Base-by-base conservation (phyloP, 2,329 filamentous ascomycete species). In the Metarhizium humberi region DNA sequence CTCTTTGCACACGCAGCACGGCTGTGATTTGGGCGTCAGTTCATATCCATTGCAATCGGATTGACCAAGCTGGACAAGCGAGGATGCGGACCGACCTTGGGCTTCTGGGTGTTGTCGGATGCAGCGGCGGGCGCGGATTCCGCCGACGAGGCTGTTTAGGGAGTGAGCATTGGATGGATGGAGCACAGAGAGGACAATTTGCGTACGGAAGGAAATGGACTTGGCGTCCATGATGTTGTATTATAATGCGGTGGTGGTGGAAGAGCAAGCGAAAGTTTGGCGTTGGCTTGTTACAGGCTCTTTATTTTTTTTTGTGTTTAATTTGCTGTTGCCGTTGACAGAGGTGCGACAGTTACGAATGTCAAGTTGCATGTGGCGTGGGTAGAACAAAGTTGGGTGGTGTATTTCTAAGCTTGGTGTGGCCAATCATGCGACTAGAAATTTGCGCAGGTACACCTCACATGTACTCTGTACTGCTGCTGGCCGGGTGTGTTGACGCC, bases 1-100 rank as follows among this genome's bases (percentile, higher is more conserved):
- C 48, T 94, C 84, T 69, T 92, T 96, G 83, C 94, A 99, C 34
- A 97, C 94, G 70, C 94, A 97, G 81, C 94, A 97, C 47, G 92
- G 92, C 90, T 96, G 66, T 57, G 1, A n/a, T 5, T 32, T 18
- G 18, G 8, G 42, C n/a, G 42, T 45, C 16, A 45, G 42, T 45
- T 45, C 7, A 18, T n/a, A 46, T 6, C 11, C 13, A 46, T 16
- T 40, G 25, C 25, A 7, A 16, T 50, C 16, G 25, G 11, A 32
- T 8, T 16, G 10, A 32, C 6, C 16, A 14, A 46, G 13, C 36
- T 47, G 4, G 34, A 30, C 42, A 18, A 13, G 5, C 34, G 32
- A 34, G 32, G 32, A 7, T 7, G 20, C 25, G 14, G 18, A 20
- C 56, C 50, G 53, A 77, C 75, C 73, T 75, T 77, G 57, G 74